Evolutionary conservation across 257 asterid genomes (phyloP).

Genomic region (Ilex aquifolium): DNA sequence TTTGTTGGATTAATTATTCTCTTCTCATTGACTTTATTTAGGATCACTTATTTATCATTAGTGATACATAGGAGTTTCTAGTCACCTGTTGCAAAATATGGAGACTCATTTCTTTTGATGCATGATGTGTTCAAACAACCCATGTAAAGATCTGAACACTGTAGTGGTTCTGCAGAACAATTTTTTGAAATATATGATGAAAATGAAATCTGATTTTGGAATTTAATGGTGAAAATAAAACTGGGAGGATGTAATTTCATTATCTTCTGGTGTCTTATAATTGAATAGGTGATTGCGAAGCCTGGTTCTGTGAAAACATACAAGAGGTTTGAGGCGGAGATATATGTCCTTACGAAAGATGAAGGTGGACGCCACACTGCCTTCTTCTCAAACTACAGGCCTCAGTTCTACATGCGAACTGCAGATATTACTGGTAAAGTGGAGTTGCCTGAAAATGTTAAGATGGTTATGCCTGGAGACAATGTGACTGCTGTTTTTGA

Average conservation of each 20-base stretch:
- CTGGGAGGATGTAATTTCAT: background rate
- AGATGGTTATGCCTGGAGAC: slow-evolving; percentile 99
- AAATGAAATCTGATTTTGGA: background rate
- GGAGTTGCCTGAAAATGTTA: slow-evolving; percentile 90
- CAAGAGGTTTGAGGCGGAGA: slow-evolving; percentile 95
- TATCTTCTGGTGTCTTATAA: slow-evolving; percentile 1
- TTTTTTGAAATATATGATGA: background rate
- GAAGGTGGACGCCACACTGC: slow-evolving; percentile 99
- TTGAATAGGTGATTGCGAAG: slow-evolving; percentile 80
- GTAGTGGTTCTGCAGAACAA: no score
- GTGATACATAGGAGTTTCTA: no score
- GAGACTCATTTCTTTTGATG: no score
- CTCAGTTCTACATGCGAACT: slow-evolving; percentile 96
- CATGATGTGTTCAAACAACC: no score
- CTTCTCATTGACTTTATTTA: no score
- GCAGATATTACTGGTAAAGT: slow-evolving; percentile 99
- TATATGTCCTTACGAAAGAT: slow-evolving; percentile 94
- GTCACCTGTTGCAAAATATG: no score
- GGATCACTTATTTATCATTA: no score
- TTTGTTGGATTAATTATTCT: no score
- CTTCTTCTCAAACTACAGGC: slow-evolving; percentile 87
- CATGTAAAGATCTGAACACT: no score
- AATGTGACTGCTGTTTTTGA: slow-evolving; percentile 92
- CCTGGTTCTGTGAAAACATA: slow-evolving; percentile 75
- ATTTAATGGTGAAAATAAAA: background rate